Conservation (phyloP, 108 stramenopile genomes). For the Chaetoceros tenuissimus region DNA sequence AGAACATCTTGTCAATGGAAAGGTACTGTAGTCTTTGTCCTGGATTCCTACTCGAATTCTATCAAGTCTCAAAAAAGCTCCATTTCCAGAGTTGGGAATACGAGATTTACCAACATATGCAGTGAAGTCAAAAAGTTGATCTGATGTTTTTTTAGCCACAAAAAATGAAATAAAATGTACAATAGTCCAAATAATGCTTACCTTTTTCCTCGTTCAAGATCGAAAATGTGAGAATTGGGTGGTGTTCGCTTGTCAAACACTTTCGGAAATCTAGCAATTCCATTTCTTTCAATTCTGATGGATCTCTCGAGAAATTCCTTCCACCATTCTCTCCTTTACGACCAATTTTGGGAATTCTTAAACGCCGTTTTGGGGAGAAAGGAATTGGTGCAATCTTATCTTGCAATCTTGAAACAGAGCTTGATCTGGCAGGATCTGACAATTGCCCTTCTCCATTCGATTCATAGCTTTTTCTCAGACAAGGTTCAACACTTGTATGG, state of each 20-base stretch:
- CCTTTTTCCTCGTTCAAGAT: not conserved
- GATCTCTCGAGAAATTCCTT: too few species aligned
- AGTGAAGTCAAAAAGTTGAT: constrained; percentile 44
- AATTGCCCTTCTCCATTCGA: too few species aligned
- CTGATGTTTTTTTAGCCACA: constrained; percentile 7
- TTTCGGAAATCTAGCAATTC: not conserved
- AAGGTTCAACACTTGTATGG: too few species aligned
- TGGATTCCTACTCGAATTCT: constrained; percentile 41
- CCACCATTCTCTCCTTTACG: too few species aligned
- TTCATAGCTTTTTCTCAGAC: too few species aligned
- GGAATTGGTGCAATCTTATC: too few species aligned
- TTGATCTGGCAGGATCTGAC: too few species aligned
- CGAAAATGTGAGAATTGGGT: not conserved
- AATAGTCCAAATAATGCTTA: not conserved
- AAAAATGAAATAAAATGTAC: too few species aligned
- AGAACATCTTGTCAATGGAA: not conserved
- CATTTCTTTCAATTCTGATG: not conserved
- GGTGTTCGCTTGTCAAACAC: not conserved
- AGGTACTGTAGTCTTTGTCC: constrained; percentile 2
- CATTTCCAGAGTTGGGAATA: constrained; percentile 51
- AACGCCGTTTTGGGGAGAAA: too few species aligned
- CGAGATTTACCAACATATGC: constrained; percentile 31
- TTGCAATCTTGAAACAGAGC: too few species aligned
- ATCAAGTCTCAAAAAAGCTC: constrained; percentile 58
- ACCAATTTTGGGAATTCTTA: too few species aligned